A percentile compares a stretch with the other conserved stretches of the same genome.
Evolutionary conservation across 371 early-diverging fungal species (phyloP).

Genomic region (Syncephalastrum racemosum): DNA sequence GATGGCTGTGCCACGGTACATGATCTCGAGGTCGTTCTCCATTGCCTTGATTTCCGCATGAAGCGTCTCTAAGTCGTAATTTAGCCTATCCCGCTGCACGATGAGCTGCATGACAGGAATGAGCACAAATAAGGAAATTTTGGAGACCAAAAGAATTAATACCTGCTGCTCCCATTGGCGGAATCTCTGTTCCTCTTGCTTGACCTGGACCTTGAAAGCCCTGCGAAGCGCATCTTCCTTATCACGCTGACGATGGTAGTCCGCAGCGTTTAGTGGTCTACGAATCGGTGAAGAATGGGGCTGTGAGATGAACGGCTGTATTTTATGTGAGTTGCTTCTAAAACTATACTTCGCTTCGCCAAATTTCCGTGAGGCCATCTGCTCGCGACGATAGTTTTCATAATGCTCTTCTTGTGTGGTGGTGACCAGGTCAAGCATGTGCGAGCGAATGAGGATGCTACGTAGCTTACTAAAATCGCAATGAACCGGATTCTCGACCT

Average conservation of each 20-base stretch:
- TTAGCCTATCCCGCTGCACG: conserved; percentile 94
- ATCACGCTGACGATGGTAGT: conserved; percentile 48
- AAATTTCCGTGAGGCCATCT: conserved; percentile 80
- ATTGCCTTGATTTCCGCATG: conserved; percentile 90
- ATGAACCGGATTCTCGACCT: conserved; percentile 86
- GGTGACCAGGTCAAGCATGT: conserved; percentile 89
- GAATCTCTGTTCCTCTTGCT: conserved; percentile 92
- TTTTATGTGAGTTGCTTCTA: conserved; percentile 42
- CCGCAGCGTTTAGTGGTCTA: conserved; percentile 70
- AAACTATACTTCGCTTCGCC: conserved; percentile 71
- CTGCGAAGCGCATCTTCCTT: conserved; percentile 93
- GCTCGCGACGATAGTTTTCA: conserved; percentile 79
- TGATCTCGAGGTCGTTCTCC: conserved; percentile 79
- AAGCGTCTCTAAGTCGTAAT: conserved; percentile 94
- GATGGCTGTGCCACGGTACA: conserved; percentile 35
- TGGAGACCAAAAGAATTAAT: conserved; percentile 5
- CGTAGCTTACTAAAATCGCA: conserved; percentile 94
- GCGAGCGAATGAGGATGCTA: conserved; percentile 84
- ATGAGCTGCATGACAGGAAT: conserved; percentile 56
- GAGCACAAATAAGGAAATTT: conserved; percentile 5
- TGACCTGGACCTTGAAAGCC: conserved; percentile 94
- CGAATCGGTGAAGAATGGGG: conserved; percentile 23
- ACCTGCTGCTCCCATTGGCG: conserved; percentile 96
- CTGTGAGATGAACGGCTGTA: too few relatives aligned
- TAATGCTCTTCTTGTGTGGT: conserved; percentile 89